Evolutionary conservation across 495 filamentous ascomycete species (phyloP).

Genomic region (Penicillium lividum): DNA sequence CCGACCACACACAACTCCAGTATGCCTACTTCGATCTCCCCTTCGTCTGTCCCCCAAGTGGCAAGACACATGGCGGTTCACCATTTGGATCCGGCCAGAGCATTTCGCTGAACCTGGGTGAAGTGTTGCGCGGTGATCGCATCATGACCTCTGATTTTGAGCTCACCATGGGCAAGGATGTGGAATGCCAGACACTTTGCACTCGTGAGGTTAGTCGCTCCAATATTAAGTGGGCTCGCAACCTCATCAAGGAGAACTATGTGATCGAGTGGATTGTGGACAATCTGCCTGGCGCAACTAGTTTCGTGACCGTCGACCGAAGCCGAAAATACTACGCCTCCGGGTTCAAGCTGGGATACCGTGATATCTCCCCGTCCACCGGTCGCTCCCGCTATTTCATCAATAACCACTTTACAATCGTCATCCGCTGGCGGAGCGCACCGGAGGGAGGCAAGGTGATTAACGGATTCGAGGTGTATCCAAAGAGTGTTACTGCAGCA

Average conservation of each 20-base stretch:
- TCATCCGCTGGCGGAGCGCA: constrained; percentile 79
- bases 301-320: constrained; percentile 89
- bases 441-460: constrained; percentile 79
- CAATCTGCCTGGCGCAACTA: constrained; percentile 90
- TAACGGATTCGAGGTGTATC: constrained; percentile 90
- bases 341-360: constrained; percentile 90
- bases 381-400: constrained; percentile 72
- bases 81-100: constrained; percentile 77
- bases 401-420: constrained; percentile 89
- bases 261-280: constrained; percentile 96
- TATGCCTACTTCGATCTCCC: constrained; percentile 94
- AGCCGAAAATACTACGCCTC: constrained; percentile 89
- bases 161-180: constrained; percentile 76
- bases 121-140: constrained; percentile 87
- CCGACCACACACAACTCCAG: constrained; percentile 86
- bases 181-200: constrained; percentile 76
- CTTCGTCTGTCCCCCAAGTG: constrained; percentile 84
- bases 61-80: constrained; percentile 64
- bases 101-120: constrained; percentile 87
- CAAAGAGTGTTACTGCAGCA: constrained; percentile 73
- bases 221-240: constrained; percentile 68
- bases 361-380: constrained; percentile 61
- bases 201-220: constrained; percentile 61
- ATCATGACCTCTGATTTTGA: constrained; percentile 90
- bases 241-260: constrained; percentile 80